A percentile compares a stretch with the other conserved stretches of the same genome.
Evolutionary conservation across 2,329 filamentous ascomycete genomes (phyloP).

Genomic region (Cladorrhinum sp.): DNA sequence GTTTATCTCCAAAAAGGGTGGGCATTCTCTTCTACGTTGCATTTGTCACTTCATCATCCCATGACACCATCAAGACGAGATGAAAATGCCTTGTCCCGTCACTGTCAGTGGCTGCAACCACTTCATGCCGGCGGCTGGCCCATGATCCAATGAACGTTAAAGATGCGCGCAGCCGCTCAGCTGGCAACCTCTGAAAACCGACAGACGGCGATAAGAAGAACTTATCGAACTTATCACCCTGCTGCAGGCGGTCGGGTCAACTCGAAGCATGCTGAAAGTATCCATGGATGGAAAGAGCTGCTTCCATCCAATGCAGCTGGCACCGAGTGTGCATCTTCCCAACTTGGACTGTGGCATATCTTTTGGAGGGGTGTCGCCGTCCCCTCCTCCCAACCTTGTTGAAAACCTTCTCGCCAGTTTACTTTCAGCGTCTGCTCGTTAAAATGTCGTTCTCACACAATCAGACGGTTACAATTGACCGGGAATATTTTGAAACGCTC

Average conservation of each 20-base stretch:
- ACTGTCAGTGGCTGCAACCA: background rate
- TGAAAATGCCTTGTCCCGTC: background rate
- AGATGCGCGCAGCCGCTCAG: background rate
- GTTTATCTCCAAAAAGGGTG: too few relatives aligned
- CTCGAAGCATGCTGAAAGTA: background rate
- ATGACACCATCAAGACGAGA: conserved; percentile 1
- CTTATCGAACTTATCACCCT: background rate
- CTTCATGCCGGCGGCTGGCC: background rate
- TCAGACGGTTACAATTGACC: conserved; percentile 54
- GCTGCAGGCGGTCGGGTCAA: background rate
- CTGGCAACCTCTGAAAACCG: background rate
- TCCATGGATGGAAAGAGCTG: background rate
- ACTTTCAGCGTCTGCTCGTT: conserved; percentile 16
- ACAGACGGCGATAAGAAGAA: background rate
- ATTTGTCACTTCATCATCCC: background rate
- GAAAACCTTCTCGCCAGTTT: conserved; percentile 11
- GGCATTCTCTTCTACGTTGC: too few relatives aligned
- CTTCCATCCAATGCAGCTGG: background rate
- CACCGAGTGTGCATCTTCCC: background rate
- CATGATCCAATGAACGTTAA: background rate
- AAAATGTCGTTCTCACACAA: conserved; percentile 20
- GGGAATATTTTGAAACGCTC: conserved; percentile 59
- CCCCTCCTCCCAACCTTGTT: conserved; percentile 8
- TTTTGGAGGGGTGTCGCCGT: background rate
- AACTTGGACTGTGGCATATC: conserved; percentile 2